Base-by-base conservation (phyloP, 78 protist genomes). In the Salpingoeca rosetta region DNA sequence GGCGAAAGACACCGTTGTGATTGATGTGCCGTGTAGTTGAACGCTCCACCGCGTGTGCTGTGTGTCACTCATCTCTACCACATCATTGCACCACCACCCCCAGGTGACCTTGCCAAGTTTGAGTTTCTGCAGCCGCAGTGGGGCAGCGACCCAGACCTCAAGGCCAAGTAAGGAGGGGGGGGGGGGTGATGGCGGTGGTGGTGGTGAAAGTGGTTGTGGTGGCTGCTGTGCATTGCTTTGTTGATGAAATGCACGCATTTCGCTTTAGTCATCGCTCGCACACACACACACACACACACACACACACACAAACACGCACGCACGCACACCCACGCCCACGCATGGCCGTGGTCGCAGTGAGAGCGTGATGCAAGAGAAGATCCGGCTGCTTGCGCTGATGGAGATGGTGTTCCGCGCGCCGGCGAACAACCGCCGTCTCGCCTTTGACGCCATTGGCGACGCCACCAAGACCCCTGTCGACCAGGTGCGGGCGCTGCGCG, bases 361-460 rank as follows among this genome's bases (percentile, higher is more conserved):
- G 17, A 51, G 17, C 7, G 17, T 17, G 65, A 22, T 51, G 65
- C 65, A 7, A 22, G 65, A 22, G 31, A 7, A 51, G 65, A 51
- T 51, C 31, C 65, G 65, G 65, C 73, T 91, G 36, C 78, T 91
- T 36, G 80, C 89, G 45, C 83, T 88, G 76, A 39, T 91, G 80
- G 90, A 91, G 86, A 82, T 85, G 2, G 81, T 91, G 42, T 75
- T 88, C 44, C 28, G 39, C 36, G 39, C 77, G 25, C 90, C 89
- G 36, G 12, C 85, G 11, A 87, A 73, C 2, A 65, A 77, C 56
- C 88, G 85, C 39, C 1, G 26, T 11, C 31, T 91, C 44, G 0
- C 86, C 31, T 91, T 91, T 24, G 24, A 2, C 36, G 35, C 0
- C 0, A 42, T 90, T 80, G 80, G 91, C 35, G 2, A 39, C 40